Base-by-base conservation (phyloP, 352 stramenopile species). In the Pythium insidiosum region DNA sequence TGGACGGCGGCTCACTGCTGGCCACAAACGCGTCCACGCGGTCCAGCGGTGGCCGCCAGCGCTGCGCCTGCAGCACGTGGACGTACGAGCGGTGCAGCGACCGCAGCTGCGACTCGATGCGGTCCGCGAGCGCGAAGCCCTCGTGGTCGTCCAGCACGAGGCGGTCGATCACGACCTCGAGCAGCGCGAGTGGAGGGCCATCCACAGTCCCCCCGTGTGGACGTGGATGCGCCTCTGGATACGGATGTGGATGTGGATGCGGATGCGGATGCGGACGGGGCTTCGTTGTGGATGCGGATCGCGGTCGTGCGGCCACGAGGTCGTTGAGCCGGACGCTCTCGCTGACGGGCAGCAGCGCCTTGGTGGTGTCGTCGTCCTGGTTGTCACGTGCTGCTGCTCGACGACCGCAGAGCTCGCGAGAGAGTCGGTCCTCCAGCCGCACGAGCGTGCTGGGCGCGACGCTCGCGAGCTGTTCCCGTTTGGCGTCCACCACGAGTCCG, bases 141-240 rank as follows among this genome's bases (percentile, higher is more conserved):
- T 44, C 61, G 47, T 95, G 76, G 41, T 95, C 84, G 26, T 93
- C 73, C 13, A 95, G 61, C 21, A 83, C 66, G 36, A 94, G 47
- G 2, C 54, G 57, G 30, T 78, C 63, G 7, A 90, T 52, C 10
- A 48, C 61, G 36, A 90, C 53, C 43, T 87, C 66, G 16, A 88
- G 56, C 34, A 55, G 43, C 9, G 64, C 62, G 2, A n/a, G n/a
- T n/a, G n/a, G n/a, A n/a, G n/a, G n/a, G 26, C 42, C 18, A 29
- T 30, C 24, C 21, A 44, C 23, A 28, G 6, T 5, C 6, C n/a
- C 1, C 26, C 7, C 29, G 19, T 16, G 15, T 38, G 20, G 6
- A n/a, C n/a, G n/a, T n/a, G n/a, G n/a, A n/a, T n/a, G n/a, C n/a
- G n/a, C n/a, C n/a, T n/a, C n/a, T n/a, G n/a, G n/a, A n/a, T n/a